These are phyloP conservation scores for Penicillium janthinellum DNA, from an alignment of 2,329 filamentous ascomycete species.

Conservation along the genomic window DNA sequence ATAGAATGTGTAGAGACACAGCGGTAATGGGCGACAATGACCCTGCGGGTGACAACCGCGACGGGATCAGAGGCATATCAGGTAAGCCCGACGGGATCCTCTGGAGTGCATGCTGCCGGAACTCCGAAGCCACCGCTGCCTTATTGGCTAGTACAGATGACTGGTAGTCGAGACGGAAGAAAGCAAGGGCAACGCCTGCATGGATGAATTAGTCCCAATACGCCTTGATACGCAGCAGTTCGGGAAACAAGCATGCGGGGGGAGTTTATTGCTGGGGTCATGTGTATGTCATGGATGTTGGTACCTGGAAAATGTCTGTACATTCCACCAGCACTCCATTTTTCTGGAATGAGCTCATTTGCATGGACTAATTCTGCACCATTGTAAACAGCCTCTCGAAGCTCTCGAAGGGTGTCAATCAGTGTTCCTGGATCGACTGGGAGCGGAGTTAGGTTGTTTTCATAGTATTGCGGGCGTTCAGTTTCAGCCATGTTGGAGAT, in stretches of 20 bases:
- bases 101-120: slow-evolving; percentile 31
- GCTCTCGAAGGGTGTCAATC: slow-evolving; percentile 26
- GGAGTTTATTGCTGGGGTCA: background rate
- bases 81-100: slow-evolving; percentile 30
- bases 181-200: slow-evolving; percentile 41
- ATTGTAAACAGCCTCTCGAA: slow-evolving; percentile 33
- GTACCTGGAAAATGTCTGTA: slow-evolving; percentile 39
- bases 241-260: background rate
- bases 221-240: background rate
- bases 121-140: slow-evolving; percentile 23
- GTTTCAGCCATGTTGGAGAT: slow-evolving; percentile 15
- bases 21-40: slow-evolving; percentile 35
- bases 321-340: slow-evolving; percentile 31
- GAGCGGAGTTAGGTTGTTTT: slow-evolving; percentile 21
- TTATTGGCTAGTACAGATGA: slow-evolving; percentile 26
- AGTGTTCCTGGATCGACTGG: slow-evolving; percentile 19
- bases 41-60: slow-evolving; percentile 37
- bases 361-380: slow-evolving; percentile 31
- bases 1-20: slow-evolving; percentile 32
- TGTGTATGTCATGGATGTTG: background rate
- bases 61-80: slow-evolving; percentile 29
- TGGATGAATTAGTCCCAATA: slow-evolving; percentile 4
- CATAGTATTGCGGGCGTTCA: slow-evolving; percentile 27
- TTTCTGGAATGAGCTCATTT: slow-evolving; percentile 25
- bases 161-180: slow-evolving; percentile 43